Evolutionary conservation across 352 stramenopile genomes (phyloP), one percentile per base, ranked within the genome.

Genomic region (Pythium periplocum): DNA sequence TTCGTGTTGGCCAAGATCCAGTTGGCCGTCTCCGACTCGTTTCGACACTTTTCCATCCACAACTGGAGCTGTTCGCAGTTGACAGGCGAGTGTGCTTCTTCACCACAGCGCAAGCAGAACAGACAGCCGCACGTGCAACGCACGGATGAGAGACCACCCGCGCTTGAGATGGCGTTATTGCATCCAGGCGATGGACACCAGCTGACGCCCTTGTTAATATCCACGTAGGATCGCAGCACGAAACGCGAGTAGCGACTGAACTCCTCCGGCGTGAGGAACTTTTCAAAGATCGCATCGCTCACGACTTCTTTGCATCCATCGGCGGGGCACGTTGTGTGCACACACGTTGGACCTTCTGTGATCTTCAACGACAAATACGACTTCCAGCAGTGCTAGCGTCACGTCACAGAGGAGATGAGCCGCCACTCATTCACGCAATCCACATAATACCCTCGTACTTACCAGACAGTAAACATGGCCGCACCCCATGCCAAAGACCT

Each of bases 1-100:
- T 99, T 99, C 37, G 97, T 99, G 78, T 99, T 99, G 36, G 96
- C 97, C 7, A 99, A 66, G 48, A 99, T 99, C 97, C 97, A 99
- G 71, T 99, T 99, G 45, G 96, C 96, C 31, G 96, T 99, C 76
- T 99, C 97, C 6, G 84, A 98, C 71, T 99, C 97, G 53, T 98
- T 99, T 35, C 83, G 68, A 71, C 91, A 98, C 66, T 99, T 99
- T 55, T 98, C 96, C 45, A 94, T 81, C 97, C 97, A 99, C 12
- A 71, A 57, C 7, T 73, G 72, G 5, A 99, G 75, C 57, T 98
- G 85, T 44, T 93, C 85, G 61, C 97, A 99, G 9, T 66, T 81
- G 4, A 94, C 79, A 1, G 97, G 97, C 40, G 91, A 70, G 64
- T 99, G 97, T 1, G 97, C 90, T 68, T 99, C 97, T 58, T 98